These are phyloP conservation scores for Platanthera guangdongensis DNA, from an alignment of 106 monocot species.

Conservation along the genomic window DNA sequence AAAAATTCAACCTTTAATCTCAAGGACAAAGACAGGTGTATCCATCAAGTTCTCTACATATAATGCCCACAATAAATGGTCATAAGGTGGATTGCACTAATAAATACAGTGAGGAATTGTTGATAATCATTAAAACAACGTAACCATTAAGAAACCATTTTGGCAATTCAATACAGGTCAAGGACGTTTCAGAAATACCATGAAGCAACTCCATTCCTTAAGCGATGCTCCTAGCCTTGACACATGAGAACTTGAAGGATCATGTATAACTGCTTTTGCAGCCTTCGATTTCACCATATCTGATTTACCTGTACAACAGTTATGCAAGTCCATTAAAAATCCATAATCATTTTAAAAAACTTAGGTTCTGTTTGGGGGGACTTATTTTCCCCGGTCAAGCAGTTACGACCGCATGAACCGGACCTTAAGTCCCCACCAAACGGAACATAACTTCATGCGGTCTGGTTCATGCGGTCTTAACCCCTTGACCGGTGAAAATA, in stretches of 20 bases:
- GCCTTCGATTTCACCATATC: conserved; percentile 9
- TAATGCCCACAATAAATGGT: background rate
- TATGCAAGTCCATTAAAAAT: background rate
- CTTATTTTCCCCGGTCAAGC: no score
- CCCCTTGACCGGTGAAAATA: no score
- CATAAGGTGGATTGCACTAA: background rate
- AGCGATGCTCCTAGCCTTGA: background rate
- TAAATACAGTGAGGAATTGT: background rate
- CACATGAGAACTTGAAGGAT: conserved; percentile 2
- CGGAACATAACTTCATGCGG: no score
- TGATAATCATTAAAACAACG: background rate
- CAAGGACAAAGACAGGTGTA: background rate
- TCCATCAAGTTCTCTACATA: background rate
- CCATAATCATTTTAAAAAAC: background rate
- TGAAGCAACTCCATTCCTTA: background rate
- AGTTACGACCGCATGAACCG: no score
- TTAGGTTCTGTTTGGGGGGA: no score
- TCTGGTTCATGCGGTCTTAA: no score
- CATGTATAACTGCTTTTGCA: background rate
- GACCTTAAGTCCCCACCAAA: no score
- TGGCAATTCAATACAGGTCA: background rate
- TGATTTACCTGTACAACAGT: background rate
- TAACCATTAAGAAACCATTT: background rate
- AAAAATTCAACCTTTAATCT: background rate
- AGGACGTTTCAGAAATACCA: background rate